A percentile compares a stretch with the other conserved stretches of the same genome.
phyloP scores from a whole-genome alignment of 768 basidiomycete genomes.

The Termitomyces sp. region DNA sequence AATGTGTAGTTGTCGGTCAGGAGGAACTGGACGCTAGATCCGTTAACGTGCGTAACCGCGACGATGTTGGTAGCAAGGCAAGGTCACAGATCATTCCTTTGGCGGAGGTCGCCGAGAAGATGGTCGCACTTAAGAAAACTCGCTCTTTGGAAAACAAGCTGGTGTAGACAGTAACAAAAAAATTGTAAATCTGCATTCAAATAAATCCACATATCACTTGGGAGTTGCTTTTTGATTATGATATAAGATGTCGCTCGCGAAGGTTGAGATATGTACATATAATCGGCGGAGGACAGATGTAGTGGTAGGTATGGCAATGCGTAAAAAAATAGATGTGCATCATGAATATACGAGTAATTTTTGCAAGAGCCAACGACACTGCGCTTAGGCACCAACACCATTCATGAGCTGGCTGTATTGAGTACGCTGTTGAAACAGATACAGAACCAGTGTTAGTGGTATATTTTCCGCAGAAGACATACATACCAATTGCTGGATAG shows the following conservation, averaged over 20 bases:
- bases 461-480: constrained; percentile 4
- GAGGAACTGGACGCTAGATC: constrained; percentile 82
- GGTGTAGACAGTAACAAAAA: not conserved
- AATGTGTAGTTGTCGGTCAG: constrained; percentile 92
- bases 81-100: constrained; percentile 71
- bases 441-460: not conserved
- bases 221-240: not conserved
- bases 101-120: constrained; percentile 62
- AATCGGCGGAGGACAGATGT: not conserved
- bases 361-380: not conserved
- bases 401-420: constrained; percentile 36
- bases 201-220: not conserved
- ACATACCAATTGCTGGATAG: constrained; percentile 72
- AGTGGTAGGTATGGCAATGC: not conserved
- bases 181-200: not conserved
- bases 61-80: constrained; percentile 84
- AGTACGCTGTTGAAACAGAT: constrained; percentile 22
- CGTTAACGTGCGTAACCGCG: constrained; percentile 94
- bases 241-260: not conserved
- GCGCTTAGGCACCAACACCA: constrained; percentile 14
- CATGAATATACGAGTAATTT: not conserved
- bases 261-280: not conserved
- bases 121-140: constrained; percentile 63
- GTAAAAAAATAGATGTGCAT: not conserved
- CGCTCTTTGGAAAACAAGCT: constrained; percentile 34